These are phyloP conservation scores for Biscogniauxia sp. DNA, from an alignment of 2,329 filamentous ascomycete genomes.

Conservation along the genomic window DNA sequence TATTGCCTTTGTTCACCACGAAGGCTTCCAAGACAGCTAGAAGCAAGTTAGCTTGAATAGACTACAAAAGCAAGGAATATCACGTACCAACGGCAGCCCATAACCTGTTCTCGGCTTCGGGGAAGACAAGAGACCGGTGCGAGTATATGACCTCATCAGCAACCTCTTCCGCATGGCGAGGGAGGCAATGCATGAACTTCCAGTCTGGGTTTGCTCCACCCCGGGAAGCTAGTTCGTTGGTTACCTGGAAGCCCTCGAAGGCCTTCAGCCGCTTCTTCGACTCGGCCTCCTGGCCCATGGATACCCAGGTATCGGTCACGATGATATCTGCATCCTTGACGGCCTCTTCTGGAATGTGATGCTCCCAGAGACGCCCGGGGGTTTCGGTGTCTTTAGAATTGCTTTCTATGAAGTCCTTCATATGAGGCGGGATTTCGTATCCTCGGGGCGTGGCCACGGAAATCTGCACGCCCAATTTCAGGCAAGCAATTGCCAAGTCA, in stretches of 20 bases:
- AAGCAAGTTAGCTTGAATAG: conserved; percentile 11
- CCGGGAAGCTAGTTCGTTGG: conserved; percentile 74
- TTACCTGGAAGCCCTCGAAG: conserved; percentile 91
- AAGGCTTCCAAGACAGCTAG: conserved; percentile 80
- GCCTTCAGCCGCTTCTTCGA: conserved; percentile 71
- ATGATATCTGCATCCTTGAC: conserved; percentile 84
- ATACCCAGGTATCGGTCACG: conserved; percentile 97
- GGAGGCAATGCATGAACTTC: conserved; percentile 99
- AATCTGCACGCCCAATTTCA: conserved; percentile 84
- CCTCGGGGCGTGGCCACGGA: conserved; percentile 82
- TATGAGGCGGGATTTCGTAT: conserved; percentile 75
- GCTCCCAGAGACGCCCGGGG: conserved; percentile 70
- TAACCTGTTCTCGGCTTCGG: conserved; percentile 89
- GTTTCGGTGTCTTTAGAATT: conserved; percentile 56
- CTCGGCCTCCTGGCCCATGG: conserved; percentile 95
- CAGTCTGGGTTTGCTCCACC: conserved; percentile 85
- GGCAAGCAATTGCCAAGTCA: conserved; percentile 82
- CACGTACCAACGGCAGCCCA: conserved; percentile 79
- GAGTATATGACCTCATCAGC: conserved; percentile 93
- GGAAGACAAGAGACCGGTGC: conserved; percentile 80
- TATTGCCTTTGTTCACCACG: conserved; percentile 88
- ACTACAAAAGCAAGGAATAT: not conserved
- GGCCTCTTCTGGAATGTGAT: conserved; percentile 77
- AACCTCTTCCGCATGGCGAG: conserved; percentile 89
- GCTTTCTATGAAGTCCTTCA: conserved; percentile 69